Percentiles rank a stretch among this genome's conserved stretches.
Conservation (phyloP, 495 filamentous ascomycete genomes). For the Tuber brumale region DNA sequence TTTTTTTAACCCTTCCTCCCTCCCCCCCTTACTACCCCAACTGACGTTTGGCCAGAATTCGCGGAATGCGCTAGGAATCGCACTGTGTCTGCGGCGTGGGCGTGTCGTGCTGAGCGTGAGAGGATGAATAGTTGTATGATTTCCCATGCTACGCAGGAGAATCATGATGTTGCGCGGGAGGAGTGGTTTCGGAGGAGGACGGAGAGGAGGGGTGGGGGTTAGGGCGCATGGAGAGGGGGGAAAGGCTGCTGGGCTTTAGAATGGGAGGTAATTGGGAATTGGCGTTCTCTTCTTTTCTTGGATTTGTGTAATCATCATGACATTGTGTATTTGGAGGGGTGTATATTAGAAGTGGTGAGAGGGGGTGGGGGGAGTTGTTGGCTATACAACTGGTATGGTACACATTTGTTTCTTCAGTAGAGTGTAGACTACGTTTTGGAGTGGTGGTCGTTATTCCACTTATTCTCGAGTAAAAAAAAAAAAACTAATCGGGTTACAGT, state of each 20-base stretch:
- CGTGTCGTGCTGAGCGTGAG: slow-evolving; percentile 68
- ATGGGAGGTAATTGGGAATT: slow-evolving; percentile 6
- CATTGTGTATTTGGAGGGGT: neutral
- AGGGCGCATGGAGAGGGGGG: slow-evolving; percentile 41
- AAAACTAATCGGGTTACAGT: neutral
- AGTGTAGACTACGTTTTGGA: neutral
- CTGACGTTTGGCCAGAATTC: slow-evolving; percentile 56
- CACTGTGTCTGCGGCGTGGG: slow-evolving; percentile 77
- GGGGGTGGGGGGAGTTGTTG: neutral
- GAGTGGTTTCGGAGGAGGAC: slow-evolving; percentile 80
- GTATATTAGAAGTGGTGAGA: slow-evolving; percentile 13
- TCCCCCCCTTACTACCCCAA: too few species aligned
- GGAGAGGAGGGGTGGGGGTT: slow-evolving; percentile 59
- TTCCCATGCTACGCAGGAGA: slow-evolving; percentile 68
- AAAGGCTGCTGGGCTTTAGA: slow-evolving; percentile 17
- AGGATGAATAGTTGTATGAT: slow-evolving; percentile 95
- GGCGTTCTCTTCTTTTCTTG: neutral
- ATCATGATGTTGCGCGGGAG: slow-evolving; percentile 81
- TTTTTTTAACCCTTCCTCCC: slow-evolving; percentile 20
- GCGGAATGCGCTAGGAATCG: slow-evolving; percentile 80
- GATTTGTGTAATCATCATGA: neutral
- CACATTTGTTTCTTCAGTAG: slow-evolving; percentile 13
- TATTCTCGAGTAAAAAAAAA: neutral
- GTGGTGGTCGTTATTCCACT: neutral
- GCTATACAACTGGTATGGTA: slow-evolving; percentile 15